phyloP scores from a whole-genome alignment of 495 filamentous ascomycete species.

The Penicillium dipodomyicola region DNA sequence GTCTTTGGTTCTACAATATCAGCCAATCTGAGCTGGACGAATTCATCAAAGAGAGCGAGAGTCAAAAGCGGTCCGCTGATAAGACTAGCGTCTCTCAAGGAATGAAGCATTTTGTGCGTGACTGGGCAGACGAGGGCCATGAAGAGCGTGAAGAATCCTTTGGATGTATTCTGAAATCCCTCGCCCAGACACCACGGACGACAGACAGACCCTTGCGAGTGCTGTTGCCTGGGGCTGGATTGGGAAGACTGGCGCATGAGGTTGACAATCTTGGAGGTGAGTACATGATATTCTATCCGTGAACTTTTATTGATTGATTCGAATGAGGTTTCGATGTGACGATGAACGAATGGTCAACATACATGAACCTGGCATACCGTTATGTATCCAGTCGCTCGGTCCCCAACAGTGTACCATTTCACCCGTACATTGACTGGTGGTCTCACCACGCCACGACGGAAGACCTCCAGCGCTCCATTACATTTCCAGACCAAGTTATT shows the following conservation, averaged over 20 bases:
- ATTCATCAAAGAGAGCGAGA: constrained; percentile 17
- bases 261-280: constrained; percentile 33
- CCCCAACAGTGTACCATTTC: constrained; percentile 20
- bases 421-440: constrained; percentile 47
- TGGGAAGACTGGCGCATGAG: constrained; percentile 44
- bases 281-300: background rate
- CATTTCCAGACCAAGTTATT: constrained; percentile 32
- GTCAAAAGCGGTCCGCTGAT: constrained; percentile 14
- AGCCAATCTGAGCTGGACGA: constrained; percentile 17
- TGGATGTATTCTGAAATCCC: constrained; percentile 30
- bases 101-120: constrained; percentile 48
- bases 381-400: constrained; percentile 19
- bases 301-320: background rate
- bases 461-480: constrained; percentile 38
- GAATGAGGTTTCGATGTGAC: constrained; percentile 34
- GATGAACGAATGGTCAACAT: constrained; percentile 46
- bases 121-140: constrained; percentile 42
- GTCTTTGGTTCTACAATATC: constrained; percentile 24
- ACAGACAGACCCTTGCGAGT: constrained; percentile 24
- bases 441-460: constrained; percentile 41
- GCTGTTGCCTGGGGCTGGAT: constrained; percentile 43
- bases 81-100: constrained; percentile 39
- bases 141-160: constrained; percentile 40
- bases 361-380: constrained; percentile 41
- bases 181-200: constrained; percentile 17